Conservation (phyloP, 495 filamentous ascomycete genomes). For the Hyaloscypha variabilis region DNA sequence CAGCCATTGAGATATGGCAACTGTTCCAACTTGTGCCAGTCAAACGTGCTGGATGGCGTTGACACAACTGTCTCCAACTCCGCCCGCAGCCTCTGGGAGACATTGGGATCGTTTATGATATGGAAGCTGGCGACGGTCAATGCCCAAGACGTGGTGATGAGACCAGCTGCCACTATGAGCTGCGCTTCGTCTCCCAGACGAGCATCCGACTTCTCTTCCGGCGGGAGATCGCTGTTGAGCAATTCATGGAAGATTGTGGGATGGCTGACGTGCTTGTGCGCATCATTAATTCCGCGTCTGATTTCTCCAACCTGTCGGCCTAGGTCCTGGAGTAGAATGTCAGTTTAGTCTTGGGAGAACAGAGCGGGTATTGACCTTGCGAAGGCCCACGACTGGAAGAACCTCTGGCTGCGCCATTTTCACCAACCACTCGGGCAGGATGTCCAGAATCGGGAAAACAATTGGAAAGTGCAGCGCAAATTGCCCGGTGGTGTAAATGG, state of each 20-base stretch:
- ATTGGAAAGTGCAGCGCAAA: conserved; percentile 10
- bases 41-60: not conserved
- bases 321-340: conserved; percentile 2
- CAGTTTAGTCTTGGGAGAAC: not conserved
- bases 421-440: conserved; percentile 11
- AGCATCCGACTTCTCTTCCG: conserved; percentile 33
- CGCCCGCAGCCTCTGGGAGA: conserved; percentile 20
- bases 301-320: conserved; percentile 10
- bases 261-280: conserved; percentile 9
- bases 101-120: conserved; percentile 31
- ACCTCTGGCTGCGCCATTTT: conserved; percentile 11
- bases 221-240: conserved; percentile 25
- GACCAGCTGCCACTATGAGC: conserved; percentile 34
- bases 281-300: conserved; percentile 7
- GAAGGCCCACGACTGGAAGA: conserved; percentile 10
- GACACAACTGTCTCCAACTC: not conserved
- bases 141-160: conserved; percentile 29
- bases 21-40: not conserved
- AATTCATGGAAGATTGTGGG: conserved; percentile 25
- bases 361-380: conserved; percentile 2
- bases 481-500: not conserved
- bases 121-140: conserved; percentile 37
- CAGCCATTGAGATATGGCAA: not conserved
- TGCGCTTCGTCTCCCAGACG: conserved; percentile 37
- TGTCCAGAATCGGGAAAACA: conserved; percentile 5